These are phyloP conservation scores for Babesia ovata DNA, from an alignment of 169 alveolate genomes.

Conservation along the genomic window DNA sequence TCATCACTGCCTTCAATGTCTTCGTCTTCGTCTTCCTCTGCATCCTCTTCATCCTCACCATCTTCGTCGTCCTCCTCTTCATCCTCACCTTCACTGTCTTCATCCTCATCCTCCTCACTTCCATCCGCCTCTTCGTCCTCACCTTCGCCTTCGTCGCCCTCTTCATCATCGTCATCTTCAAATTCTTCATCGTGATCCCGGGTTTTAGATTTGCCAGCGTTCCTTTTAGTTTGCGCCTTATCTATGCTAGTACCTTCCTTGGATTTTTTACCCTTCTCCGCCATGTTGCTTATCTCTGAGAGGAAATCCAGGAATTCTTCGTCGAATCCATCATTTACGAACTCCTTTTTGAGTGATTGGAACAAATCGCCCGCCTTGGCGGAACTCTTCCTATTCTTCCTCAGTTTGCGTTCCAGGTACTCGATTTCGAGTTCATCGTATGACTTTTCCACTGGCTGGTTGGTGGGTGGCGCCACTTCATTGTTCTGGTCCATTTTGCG, in stretches of 20 bases:
- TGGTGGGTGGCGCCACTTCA: background rate
- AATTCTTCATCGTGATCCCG: background rate
- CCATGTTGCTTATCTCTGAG: constrained; percentile 16
- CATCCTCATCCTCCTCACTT: constrained; percentile 3
- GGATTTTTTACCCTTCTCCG: constrained; percentile 3
- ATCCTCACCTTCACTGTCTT: constrained; percentile 16
- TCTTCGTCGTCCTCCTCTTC: background rate
- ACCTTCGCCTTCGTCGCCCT: background rate
- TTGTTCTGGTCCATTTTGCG: background rate
- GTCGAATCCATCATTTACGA: constrained; percentile 62
- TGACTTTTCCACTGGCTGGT: constrained; percentile 22
- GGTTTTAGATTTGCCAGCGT: background rate
- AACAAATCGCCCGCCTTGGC: constrained; percentile 39
- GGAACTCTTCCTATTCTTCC: constrained; percentile 49
- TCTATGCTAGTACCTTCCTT: background rate
- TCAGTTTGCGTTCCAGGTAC: constrained; percentile 42
- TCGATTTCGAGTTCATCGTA: constrained; percentile 52
- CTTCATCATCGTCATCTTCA: background rate
- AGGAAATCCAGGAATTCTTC: constrained; percentile 62
- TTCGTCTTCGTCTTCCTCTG: background rate
- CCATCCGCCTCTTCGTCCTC: constrained; percentile 26
- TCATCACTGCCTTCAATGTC: background rate
- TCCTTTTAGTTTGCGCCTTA: background rate
- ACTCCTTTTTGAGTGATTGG: constrained; percentile 60
- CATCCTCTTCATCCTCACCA: constrained; percentile 1